Conservation (phyloP, 352 stramenopile genomes). For the Globisporangium camurandrum region DNA sequence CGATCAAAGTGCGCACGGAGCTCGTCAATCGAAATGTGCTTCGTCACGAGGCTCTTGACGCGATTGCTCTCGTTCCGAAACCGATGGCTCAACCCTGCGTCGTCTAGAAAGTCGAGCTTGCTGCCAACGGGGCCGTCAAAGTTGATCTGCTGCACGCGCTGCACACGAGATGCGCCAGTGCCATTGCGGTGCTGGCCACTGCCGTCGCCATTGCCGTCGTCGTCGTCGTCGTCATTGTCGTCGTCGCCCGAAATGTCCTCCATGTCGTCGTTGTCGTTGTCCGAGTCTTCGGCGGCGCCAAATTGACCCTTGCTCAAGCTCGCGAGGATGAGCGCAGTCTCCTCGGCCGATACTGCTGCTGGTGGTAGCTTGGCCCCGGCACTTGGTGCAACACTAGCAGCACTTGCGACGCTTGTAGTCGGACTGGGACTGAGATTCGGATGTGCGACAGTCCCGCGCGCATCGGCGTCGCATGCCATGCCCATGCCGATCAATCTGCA, state of each 20-base stretch:
- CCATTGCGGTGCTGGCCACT: too few relatives aligned
- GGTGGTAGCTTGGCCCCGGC: conserved; percentile 6
- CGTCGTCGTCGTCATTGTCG: conserved; percentile 32
- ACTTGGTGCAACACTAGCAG: conserved; percentile 6
- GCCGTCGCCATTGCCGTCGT: conserved; percentile 11
- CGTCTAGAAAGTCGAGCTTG: conserved; percentile 70
- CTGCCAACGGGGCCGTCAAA: conserved; percentile 62
- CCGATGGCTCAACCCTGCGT: conserved; percentile 63
- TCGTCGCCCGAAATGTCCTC: conserved; percentile 27
- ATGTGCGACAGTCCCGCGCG: conserved; percentile 21
- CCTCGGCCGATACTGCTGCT: conserved; percentile 58
- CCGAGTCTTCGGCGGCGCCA: conserved; percentile 9
- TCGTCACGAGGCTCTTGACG: conserved; percentile 82
- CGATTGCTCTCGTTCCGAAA: conserved; percentile 83
- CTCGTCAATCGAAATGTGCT: conserved; percentile 85
- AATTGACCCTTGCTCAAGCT: conserved; percentile 66
- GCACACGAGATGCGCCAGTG: conserved; percentile 21
- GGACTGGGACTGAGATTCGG: too few relatives aligned
- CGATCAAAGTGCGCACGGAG: conserved; percentile 80
- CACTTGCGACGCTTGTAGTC: background rate
- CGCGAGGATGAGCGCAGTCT: conserved; percentile 83
- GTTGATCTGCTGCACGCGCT: conserved; percentile 63
- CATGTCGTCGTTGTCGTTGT: conserved; percentile 38
- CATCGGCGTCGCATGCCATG: conserved; percentile 56
- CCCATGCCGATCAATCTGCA: conserved; percentile 30